phyloP scores from a whole-genome alignment of 1,139 yeast genomes.

The Protomyces lactucae-debilis region DNA sequence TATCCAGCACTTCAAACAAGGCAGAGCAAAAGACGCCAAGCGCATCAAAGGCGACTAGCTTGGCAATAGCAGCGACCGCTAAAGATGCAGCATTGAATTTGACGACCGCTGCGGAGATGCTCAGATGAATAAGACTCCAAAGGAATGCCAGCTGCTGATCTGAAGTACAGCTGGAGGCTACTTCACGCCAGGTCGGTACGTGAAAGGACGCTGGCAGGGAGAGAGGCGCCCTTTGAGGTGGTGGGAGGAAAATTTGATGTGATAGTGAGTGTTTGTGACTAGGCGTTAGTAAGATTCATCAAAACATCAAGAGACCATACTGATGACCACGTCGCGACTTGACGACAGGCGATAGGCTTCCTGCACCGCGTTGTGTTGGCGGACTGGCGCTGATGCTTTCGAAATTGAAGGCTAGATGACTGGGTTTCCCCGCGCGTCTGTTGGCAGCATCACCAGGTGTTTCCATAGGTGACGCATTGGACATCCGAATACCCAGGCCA shows the following conservation, averaged over 20 bases:
- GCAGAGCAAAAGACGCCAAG: conserved; percentile 69
- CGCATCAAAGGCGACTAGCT: conserved; percentile 79
- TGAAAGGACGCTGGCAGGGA: conserved; percentile 75
- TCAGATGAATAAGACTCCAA: conserved; percentile 66
- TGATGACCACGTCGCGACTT: conserved; percentile 24
- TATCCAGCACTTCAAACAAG: conserved; percentile 71
- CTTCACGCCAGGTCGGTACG: conserved; percentile 66
- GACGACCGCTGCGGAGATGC: conserved; percentile 54
- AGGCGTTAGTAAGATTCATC: background rate
- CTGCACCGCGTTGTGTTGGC: background rate
- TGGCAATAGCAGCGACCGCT: conserved; percentile 75
- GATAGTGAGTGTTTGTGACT: conserved; percentile 85
- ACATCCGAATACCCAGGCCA: background rate
- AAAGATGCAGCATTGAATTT: conserved; percentile 51
- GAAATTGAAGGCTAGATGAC: conserved; percentile 10
- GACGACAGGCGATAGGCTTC: conserved; percentile 8
- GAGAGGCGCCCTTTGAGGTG: conserved; percentile 65
- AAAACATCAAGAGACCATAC: background rate
- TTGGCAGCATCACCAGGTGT: background rate
- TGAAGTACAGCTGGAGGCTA: conserved; percentile 35
- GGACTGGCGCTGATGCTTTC: conserved; percentile 13
- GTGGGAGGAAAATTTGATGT: conserved; percentile 92
- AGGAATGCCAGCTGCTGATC: conserved; percentile 53
- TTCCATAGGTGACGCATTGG: background rate
- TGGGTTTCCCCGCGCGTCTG: background rate